Evolutionary conservation across 345 rosid genomes (phyloP), one percentile per base, ranked within the genome.

Genomic region (Arabis hirsuta): DNA sequence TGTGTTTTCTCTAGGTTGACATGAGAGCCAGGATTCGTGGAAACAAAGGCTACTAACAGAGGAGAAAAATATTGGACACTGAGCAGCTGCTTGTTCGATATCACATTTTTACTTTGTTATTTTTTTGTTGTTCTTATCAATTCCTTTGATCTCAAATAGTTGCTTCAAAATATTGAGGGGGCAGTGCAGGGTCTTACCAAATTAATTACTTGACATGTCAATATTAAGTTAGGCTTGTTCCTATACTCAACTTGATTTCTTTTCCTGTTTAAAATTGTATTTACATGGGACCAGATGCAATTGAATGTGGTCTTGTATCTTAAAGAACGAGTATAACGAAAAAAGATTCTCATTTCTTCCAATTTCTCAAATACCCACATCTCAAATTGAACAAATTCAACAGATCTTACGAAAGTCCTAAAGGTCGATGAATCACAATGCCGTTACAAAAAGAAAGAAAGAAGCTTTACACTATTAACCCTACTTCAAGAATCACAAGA

Each of bases 21-120:
- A 94, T 91, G 98, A 86, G 97, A 82, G 96, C 97, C 34, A 82
- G 98, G 82, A 94, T 91, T 43, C 89, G 92, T 39, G 98, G 98
- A 76, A 94, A 91, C 89, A 91, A 91, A 73, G 98, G 96, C 47
- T 94, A 94, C 77, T 91, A 80, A 81, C 41, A 36, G 14, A 67
- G 61, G 56, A 56, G 50, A 52, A 11, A 7, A n/a, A 7, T 58
- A 56, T 45, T 12, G 8, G 70, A 29, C 39, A 51, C 20, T 19
- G 39, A n/a, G n/a, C 22, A 46, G 8, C 10, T 9, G 53, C 47
- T 63, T 19, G 44, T 69, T 46, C 39, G 7, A 62, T 45, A 62
- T 22, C 61, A 41, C 59, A 54, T 22, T 20, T 16, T 41, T 48
- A 1, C 20, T 47, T 44, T 43, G 73, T 67, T 24, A 46, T 45